phyloP scores from a whole-genome alignment of 1,139 yeast genomes.

The Zhuliangozyma parablackwelliae region DNA sequence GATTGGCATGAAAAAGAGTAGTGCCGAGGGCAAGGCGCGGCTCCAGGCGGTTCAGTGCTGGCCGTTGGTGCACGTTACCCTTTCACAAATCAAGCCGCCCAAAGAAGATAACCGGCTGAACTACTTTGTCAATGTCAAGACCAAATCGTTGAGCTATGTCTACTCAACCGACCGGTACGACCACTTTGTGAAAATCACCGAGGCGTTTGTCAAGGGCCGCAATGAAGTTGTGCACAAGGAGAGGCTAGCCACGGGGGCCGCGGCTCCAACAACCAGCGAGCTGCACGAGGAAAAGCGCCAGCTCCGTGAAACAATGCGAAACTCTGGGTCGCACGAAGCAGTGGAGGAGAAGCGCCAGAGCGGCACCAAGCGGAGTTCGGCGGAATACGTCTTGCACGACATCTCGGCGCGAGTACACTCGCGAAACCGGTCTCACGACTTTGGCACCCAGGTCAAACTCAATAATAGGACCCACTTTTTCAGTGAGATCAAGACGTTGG shows the following conservation, averaged over 20 bases:
- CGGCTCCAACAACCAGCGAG: constrained; percentile 10
- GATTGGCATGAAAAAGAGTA: constrained; percentile 62
- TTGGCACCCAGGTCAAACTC: constrained; percentile 17
- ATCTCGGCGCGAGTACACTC: constrained; percentile 54
- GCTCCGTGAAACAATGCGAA: constrained; percentile 37
- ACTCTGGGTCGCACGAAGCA: constrained; percentile 28
- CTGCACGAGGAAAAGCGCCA: constrained; percentile 36
- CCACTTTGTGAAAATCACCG: constrained; percentile 54
- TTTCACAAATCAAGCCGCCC: constrained; percentile 34
- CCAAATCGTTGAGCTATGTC: constrained; percentile 48
- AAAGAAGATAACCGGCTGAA: constrained; percentile 19
- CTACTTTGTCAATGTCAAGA: constrained; percentile 45
- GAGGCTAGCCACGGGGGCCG: constrained; percentile 27
- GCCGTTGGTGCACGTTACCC: constrained; percentile 60
- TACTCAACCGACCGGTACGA: constrained; percentile 63
- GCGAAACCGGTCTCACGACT: constrained; percentile 49
- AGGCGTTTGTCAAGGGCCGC: constrained; percentile 61
- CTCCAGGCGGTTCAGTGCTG: constrained; percentile 77
- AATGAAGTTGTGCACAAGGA: constrained; percentile 51
- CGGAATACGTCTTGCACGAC: constrained; percentile 46
- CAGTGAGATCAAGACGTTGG: constrained; percentile 48
- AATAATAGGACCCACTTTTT: constrained; percentile 29
- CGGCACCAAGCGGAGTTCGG: constrained; percentile 30
- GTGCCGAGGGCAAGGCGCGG: constrained; percentile 24
- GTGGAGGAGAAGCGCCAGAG: constrained; percentile 28